These are phyloP conservation scores for Penicillium italicum DNA, from an alignment of 2,329 filamentous ascomycete genomes.

Conservation along the genomic window DNA sequence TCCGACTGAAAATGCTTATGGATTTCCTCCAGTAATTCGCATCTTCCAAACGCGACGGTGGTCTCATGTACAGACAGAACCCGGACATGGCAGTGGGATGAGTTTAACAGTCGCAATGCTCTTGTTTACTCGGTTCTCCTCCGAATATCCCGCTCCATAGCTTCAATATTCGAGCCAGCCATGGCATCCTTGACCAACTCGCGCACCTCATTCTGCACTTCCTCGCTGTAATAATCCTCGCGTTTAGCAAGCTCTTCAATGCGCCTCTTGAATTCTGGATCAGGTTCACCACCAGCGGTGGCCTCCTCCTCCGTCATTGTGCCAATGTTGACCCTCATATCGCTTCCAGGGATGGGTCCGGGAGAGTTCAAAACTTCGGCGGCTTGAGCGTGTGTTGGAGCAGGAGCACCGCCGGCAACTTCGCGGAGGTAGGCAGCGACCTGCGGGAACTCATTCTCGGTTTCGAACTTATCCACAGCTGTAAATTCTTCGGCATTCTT, in stretches of 20 bases:
- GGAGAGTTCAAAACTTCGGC: slow-evolving; percentile 45
- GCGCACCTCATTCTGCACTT: slow-evolving; percentile 74
- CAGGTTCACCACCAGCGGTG: slow-evolving; percentile 61
- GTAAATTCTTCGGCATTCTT: slow-evolving; percentile 73
- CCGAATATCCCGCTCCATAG: slow-evolving; percentile 61
- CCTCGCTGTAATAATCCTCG: slow-evolving; percentile 76
- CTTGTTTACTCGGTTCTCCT: slow-evolving; percentile 54
- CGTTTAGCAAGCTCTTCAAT: slow-evolving; percentile 86
- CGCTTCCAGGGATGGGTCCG: slow-evolving; percentile 64
- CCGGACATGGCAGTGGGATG: neutral
- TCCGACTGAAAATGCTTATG: neutral
- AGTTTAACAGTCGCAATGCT: neutral
- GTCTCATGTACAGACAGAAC: neutral
- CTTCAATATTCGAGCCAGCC: slow-evolving; percentile 59
- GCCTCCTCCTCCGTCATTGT: slow-evolving; percentile 61
- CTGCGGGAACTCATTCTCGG: slow-evolving; percentile 72
- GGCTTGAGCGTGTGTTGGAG: slow-evolving; percentile 21
- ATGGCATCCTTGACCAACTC: slow-evolving; percentile 78
- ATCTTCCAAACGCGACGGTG: neutral
- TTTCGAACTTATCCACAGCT: slow-evolving; percentile 73
- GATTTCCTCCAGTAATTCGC: neutral
- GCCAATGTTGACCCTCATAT: slow-evolving; percentile 72
- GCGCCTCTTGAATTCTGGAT: slow-evolving; percentile 76
- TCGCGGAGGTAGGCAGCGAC: slow-evolving; percentile 68
- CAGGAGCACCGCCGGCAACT: slow-evolving; percentile 29